Evolutionary conservation across 2,329 filamentous ascomycete species (phyloP).

Genomic region (Ceratocystis albifundus): DNA sequence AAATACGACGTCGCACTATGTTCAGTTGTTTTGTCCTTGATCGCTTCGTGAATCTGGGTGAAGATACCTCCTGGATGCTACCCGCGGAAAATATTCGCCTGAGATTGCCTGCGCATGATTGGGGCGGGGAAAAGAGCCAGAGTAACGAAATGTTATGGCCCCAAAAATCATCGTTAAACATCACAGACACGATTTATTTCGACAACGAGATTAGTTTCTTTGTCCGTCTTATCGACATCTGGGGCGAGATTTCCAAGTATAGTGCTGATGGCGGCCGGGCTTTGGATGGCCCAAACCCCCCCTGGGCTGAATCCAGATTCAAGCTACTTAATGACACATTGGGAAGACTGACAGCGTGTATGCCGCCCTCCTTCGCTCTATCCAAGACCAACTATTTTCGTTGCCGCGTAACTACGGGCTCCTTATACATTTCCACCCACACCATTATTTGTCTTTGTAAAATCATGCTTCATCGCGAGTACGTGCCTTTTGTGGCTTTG

Average conservation of each 20-base stretch:
- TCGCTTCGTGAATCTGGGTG: slow-evolving; percentile 54
- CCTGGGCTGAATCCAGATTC: slow-evolving; percentile 51
- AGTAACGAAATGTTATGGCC: slow-evolving; percentile 20
- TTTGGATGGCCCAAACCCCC: slow-evolving; percentile 38
- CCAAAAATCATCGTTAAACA: slow-evolving; percentile 4
- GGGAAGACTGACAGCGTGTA: neutral
- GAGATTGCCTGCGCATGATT: slow-evolving; percentile 10
- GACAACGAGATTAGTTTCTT: slow-evolving; percentile 43
- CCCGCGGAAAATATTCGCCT: slow-evolving; percentile 14
- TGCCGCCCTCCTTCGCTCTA: neutral
- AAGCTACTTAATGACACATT: slow-evolving; percentile 37
- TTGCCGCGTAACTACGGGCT: neutral
- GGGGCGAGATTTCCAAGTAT: slow-evolving; percentile 48
- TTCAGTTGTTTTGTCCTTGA: slow-evolving; percentile 66
- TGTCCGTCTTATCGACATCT: slow-evolving; percentile 47
- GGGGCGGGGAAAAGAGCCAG: slow-evolving; percentile 34
- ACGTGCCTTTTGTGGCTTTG: slow-evolving; percentile 27
- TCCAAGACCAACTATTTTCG: slow-evolving; percentile 10
- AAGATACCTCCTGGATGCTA: slow-evolving; percentile 30
- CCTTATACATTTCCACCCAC: slow-evolving; percentile 36
- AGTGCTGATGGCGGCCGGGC: slow-evolving; percentile 42
- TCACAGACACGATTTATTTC: slow-evolving; percentile 29
- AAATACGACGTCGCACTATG: slow-evolving; percentile 57
- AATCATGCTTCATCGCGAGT: slow-evolving; percentile 39
- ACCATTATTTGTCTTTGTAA: slow-evolving; percentile 53